Evolutionary conservation across 257 asterid species (phyloP).

Genomic region (Perilla frutescens): DNA sequence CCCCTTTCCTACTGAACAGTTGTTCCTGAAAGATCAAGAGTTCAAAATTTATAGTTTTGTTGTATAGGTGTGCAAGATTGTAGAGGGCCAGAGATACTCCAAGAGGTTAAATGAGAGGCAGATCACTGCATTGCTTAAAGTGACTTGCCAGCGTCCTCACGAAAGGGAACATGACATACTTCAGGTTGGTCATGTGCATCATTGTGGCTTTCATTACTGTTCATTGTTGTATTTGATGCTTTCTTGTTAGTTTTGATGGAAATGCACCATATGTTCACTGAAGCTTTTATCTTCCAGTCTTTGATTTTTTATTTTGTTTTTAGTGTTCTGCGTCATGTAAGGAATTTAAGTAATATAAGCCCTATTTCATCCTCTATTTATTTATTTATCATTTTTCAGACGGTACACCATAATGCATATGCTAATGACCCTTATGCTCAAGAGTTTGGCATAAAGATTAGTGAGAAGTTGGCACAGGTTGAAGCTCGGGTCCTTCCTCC

Average conservation of each 20-base stretch:
- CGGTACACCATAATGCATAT: conserved; percentile 88
- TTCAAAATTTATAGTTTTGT: neutral
- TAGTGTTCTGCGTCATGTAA: neutral
- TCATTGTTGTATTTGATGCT: conserved; percentile 2
- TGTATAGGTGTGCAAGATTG: conserved; percentile 88
- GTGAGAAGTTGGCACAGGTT: conserved; percentile 85
- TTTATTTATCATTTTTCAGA: conserved; percentile 47
- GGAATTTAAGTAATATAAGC: neutral
- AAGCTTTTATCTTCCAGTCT: neutral
- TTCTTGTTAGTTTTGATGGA: neutral
- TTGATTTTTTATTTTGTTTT: neutral
- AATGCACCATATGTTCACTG: neutral
- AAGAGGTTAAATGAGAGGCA: conserved; percentile 92
- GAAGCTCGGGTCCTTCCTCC: conserved; percentile 97
- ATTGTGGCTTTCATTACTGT: neutral
- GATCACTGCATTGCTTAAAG: conserved; percentile 87
- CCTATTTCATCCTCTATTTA: neutral
- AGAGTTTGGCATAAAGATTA: conserved; percentile 95
- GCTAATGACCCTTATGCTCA: conserved; percentile 77
- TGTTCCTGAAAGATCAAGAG: neutral
- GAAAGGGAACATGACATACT: conserved; percentile 82
- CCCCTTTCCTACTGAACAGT: neutral
- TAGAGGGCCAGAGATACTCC: conserved; percentile 92
- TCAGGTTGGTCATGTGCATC: conserved; percentile 50
- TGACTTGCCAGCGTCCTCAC: conserved; percentile 95